Base-by-base conservation (phyloP, 2,329 filamentous ascomycete genomes). In the Epichloe coenophiala region DNA sequence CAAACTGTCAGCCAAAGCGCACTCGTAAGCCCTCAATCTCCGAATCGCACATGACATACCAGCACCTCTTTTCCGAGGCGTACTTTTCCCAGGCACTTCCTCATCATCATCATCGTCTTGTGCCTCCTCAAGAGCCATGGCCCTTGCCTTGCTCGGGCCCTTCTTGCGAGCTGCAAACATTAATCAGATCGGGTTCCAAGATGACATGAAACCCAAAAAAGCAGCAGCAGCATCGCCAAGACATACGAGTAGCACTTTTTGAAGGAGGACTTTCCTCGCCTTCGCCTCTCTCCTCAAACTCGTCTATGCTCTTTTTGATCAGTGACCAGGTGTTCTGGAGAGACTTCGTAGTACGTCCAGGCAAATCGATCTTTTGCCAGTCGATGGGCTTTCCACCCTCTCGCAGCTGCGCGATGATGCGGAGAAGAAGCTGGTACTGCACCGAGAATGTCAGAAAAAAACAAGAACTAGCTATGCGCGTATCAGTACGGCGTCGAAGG, bases 301-400 rank as follows among this genome's bases (percentile, higher is more conserved):
- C 68, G 0, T 59, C 57, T 9, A 69, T 62, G 3, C 59, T 56
- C 35, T 69, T 69, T 27, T 63, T 61, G 21, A 70, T 60, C 11
- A 58, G 62, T 1, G 61, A 63, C 68, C 67, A 71, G 50, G 62
- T 60, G 41, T 66, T 63, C 54, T 66, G 59, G 0, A 71, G 54
- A 2, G 65, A 66, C 53, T 71, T 71, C 21, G 57, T 51, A 2
- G 66, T 69, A 7, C 68, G 65, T 0, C 64, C 65, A 0, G 65
- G 63, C 60, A 71, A 68, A 23, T 57, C 55, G 27, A 71, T 57
- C 3, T 54, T 54, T 2, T 53, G 51, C 67, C 67, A 71, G 44
- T 67, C 65, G 54, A 70, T 66, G 5, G 56, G 17, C 12, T 59
- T 62, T 3, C 63, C 63, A 3, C 64, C 61, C 0, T 61, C 57